Evolutionary conservation across 108 stramenopile species (phyloP).

Genomic region (Nitzschia sp.): DNA sequence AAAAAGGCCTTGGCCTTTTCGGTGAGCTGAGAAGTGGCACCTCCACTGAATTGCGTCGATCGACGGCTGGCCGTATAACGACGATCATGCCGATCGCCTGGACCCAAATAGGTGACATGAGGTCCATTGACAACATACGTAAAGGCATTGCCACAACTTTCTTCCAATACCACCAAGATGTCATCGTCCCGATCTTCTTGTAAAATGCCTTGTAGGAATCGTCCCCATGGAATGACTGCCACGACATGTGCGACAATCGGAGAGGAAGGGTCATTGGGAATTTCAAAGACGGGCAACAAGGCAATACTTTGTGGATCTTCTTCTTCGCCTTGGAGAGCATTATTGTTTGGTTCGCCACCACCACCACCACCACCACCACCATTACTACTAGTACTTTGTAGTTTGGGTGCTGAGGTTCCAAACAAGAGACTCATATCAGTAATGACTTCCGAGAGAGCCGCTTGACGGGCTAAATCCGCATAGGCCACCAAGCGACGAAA

Average conservation of each 20-base stretch:
- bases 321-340: neutral
- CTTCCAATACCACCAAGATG: conserved; percentile 16
- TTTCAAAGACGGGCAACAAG: conserved; percentile 2
- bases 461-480: neutral
- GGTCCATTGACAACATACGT: conserved; percentile 45
- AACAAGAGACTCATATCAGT: neutral
- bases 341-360: neutral
- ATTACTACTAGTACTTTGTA: neutral
- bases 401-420: conserved; percentile 1
- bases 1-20: neutral
- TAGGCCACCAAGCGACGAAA: neutral
- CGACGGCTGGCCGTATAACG: conserved; percentile 21
- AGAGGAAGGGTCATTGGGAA: neutral
- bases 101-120: conserved; percentile 43
- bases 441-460: conserved; percentile 10
- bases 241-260: conserved; percentile 21
- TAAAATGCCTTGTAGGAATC: conserved; percentile 17
- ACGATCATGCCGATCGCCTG: conserved; percentile 56
- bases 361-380: too few species aligned
- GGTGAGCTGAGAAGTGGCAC: neutral
- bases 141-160: conserved; percentile 32
- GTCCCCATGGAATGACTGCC: conserved; percentile 15
- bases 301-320: neutral
- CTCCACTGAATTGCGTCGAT: neutral
- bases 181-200: conserved; percentile 9